Evolutionary conservation across 148 eudicot species (phyloP), one percentile per base, ranked within the genome.

Genomic region (Dysphania ambrosioides): DNA sequence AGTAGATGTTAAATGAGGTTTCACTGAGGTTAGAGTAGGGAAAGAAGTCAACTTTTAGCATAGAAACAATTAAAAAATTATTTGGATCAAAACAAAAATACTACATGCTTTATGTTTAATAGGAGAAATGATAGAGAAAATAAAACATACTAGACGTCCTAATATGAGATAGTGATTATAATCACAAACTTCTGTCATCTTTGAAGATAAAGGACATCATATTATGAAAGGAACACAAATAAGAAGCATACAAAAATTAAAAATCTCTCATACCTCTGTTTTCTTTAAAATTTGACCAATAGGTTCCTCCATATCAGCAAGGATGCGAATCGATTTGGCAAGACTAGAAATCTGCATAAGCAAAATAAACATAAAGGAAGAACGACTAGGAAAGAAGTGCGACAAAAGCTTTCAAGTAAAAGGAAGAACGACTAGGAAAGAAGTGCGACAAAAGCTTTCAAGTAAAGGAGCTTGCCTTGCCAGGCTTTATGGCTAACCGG

Each of bases 271-370:
- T 66, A 89, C 99, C 96, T 95, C 94, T 34, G 94, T 95, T 86
- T 79, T 92, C 80, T 86, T 92, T 49, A 90, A 34, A 72, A 90
- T 82, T 69, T 68, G 91, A 67, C 98, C 98, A 75, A 95, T 82
- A 16, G 98, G 99, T 51, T 95, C 99, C 75, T 95, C 96, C 96
- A 95, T 92, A 31, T 86, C 88, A 70, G 99, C 99, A 83, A 95
- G 89, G 75, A 85, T 87, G 40, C 99, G 92, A 77, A 95, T 83
- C 38, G 99, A 79, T 72, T 92, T 92, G 41, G 99, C 97, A 53
- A 95, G 94, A 83, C 84, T 83, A 58, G 89, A 76, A 58, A 93
- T 78, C 98, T 93, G 70, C 40, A 72, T 30, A 81, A 13, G 18
- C 40, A 56, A 26, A 59, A 61, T 15, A 31, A 1, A 23, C 18